These are phyloP conservation scores for Clitopilus passeckerianus DNA, from an alignment of 768 basidiomycete species.

Conservation along the genomic window DNA sequence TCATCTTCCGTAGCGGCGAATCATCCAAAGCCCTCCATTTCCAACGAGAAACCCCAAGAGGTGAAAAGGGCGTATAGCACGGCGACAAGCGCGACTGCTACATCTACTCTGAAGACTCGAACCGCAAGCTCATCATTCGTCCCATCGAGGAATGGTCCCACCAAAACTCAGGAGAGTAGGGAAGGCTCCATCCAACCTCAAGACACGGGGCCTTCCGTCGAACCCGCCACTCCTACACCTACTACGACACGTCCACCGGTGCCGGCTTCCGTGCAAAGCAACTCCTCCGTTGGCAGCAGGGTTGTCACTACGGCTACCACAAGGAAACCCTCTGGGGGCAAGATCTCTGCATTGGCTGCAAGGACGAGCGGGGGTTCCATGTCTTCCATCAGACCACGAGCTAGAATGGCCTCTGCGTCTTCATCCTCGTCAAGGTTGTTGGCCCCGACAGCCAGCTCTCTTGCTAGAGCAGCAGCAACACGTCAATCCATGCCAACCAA, in stretches of 20 bases:
- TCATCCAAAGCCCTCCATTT: not conserved
- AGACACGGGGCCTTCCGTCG: not conserved
- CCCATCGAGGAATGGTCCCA: not conserved
- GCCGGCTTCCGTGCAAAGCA: not conserved
- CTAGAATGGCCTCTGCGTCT: constrained; percentile 15
- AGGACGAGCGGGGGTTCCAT: constrained; percentile 18
- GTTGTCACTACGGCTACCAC: constrained; percentile 22
- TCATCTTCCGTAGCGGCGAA: constrained; percentile 16
- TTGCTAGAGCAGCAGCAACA: constrained; percentile 47
- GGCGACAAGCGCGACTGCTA: not conserved
- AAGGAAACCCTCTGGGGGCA: constrained; percentile 12
- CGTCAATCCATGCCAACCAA: constrained; percentile 9
- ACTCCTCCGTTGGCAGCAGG: constrained; percentile 20
- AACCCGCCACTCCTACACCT: not conserved
- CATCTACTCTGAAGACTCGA: not conserved
- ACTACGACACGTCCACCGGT: not conserved
- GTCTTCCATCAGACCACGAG: constrained; percentile 21
- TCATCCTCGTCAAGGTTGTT: constrained; percentile 41
- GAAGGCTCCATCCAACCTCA: not conserved
- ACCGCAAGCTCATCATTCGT: not conserved
- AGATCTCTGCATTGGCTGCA: constrained; percentile 1
- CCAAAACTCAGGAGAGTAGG: not conserved
- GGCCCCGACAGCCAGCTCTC: constrained; percentile 74
- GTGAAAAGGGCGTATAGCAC: not conserved
- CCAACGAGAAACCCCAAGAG: not conserved